These are phyloP conservation scores for Nicotiana paniculata DNA, from an alignment of 257 asterid genomes.

Conservation along the genomic window DNA sequence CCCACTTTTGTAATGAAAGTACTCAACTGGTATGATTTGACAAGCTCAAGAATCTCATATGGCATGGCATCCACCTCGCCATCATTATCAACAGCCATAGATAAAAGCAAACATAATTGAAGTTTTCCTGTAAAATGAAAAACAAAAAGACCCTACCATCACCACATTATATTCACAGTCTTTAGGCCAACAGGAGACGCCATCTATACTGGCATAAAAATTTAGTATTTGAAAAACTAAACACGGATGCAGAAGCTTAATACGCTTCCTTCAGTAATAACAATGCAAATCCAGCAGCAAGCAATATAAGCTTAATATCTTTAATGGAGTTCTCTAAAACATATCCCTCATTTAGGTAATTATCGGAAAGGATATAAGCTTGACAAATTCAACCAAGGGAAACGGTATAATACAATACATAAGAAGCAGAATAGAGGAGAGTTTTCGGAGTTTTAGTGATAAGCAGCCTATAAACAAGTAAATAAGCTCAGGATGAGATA, in stretches of 20 bases:
- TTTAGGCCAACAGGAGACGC: not conserved
- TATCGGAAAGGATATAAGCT: not conserved
- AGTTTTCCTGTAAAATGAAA: conserved; percentile 42
- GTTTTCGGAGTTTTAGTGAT: not conserved
- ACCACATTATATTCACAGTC: not conserved
- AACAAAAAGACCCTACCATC: not conserved
- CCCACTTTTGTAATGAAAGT: conserved; percentile 80
- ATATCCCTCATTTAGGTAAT: not conserved
- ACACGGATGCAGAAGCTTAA: not conserved
- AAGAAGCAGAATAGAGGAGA: not conserved
- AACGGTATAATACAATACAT: not conserved
- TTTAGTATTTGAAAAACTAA: not conserved
- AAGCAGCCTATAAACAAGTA: not conserved
- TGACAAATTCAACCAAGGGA: not conserved
- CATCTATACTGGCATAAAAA: not conserved
- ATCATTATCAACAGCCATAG: conserved; percentile 40
- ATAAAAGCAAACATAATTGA: conserved; percentile 57
- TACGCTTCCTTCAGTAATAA: not conserved
- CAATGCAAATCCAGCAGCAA: not conserved
- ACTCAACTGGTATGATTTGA: conserved; percentile 81
- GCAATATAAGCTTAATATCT: not conserved
- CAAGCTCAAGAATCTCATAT: conserved; percentile 53
- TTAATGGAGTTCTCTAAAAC: not conserved
- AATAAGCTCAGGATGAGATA: not conserved
- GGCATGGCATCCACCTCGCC: conserved; percentile 34